phyloP scores from a whole-genome alignment of 768 basidiomycete species.

The Lentinula detonsa region DNA sequence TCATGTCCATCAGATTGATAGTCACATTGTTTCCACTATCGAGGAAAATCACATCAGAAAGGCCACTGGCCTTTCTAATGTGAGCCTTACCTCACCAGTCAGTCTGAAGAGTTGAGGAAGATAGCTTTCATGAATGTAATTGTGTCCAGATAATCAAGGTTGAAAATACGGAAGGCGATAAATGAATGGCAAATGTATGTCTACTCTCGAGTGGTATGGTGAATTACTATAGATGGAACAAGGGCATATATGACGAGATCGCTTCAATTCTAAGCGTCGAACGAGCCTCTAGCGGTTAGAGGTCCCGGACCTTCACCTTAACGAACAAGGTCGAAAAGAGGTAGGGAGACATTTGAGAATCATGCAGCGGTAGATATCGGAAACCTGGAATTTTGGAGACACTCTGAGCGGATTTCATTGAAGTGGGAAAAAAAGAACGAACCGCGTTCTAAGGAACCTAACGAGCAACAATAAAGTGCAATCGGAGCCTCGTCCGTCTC shows the following conservation, averaged over 20 bases:
- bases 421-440: slow-evolving; percentile 1
- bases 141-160: not conserved
- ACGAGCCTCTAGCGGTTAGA: not conserved
- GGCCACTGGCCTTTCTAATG: no score
- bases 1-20: not conserved
- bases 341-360: slow-evolving; percentile 80
- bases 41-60: not conserved
- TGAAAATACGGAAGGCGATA: not conserved
- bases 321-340: slow-evolving; percentile 95
- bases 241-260: not conserved
- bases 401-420: not conserved
- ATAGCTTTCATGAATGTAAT: not conserved
- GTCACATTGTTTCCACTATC: not conserved
- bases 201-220: not conserved
- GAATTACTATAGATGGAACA: not conserved
- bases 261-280: no score
- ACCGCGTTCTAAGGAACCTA: slow-evolving; percentile 66
- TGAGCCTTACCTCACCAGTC: no score
- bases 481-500: slow-evolving; percentile 61
- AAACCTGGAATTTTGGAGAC: slow-evolving; percentile 48
- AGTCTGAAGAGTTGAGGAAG: not conserved
- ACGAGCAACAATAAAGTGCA: slow-evolving; percentile 66
- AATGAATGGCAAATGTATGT: not conserved
- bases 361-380: slow-evolving; percentile 86
- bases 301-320: slow-evolving; percentile 30